Evolutionary conservation across 768 basidiomycete species (phyloP), one percentile per base, ranked within the genome.

Genomic region (Infundibulicybe gibba): DNA sequence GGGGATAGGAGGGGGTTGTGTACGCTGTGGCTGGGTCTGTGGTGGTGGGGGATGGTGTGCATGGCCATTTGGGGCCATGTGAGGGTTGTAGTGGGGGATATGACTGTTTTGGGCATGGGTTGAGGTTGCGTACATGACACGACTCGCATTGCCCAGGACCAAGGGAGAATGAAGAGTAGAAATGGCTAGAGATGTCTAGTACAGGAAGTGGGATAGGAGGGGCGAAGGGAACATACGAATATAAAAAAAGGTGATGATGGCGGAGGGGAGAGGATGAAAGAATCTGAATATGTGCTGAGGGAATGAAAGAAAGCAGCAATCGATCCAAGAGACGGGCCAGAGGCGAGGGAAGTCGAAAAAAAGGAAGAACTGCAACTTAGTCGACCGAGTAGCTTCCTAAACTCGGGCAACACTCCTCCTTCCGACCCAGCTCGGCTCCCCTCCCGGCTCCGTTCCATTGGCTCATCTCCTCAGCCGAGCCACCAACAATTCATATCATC

Each of bases 81-180:
- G 51, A 51, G 63, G 58, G 60, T 50, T 61, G 64, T 65, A 59
- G 41, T 61, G 61, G 51, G 62, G 57, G 47, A 61, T 65, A 63
- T 70, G 67, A 61, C 59, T 62, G 60, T 66, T 71, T 50, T 67
- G 70, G 68, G 71, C 68, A 72, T 74, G 66, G 66, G 61, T 59
- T 69, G 71, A 61, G 63, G 67, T 55, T 58, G 64, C 61, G 68
- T 70, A 80, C 80, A 81, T 82, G 79, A 70, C 75, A 75, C 72
- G 69, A 63, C 68, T 74, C 60, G 77, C 79, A 80, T 80, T 70
- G 77, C 72, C 71, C 66, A 66, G 59, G 48, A 51, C 44, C 54
- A 56, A 55, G 54, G 53, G 55, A 55, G 53, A 55, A 57, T 58
- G 52, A 48, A 49, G 47, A 53, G 49, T 47, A 56, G 54, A 44